phyloP scores from a whole-genome alignment of 352 stramenopile genomes.

The Globisporangium polare region DNA sequence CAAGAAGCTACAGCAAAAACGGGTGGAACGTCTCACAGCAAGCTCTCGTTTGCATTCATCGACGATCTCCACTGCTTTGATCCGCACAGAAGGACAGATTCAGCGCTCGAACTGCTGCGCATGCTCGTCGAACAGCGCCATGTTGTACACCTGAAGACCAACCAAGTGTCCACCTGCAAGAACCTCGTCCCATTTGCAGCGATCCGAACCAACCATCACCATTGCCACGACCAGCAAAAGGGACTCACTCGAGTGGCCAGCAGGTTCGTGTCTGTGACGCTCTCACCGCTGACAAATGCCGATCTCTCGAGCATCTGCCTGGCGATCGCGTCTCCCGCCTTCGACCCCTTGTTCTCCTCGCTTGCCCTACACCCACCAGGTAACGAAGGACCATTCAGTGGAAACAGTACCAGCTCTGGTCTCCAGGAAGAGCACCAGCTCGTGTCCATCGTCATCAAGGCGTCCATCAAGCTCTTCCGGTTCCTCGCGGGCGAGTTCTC shows the following conservation, averaged over 20 bases:
- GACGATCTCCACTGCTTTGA: constrained; percentile 59
- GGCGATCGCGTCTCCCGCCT: constrained; percentile 13
- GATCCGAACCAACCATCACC: constrained; percentile 16
- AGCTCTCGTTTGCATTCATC: constrained; percentile 36
- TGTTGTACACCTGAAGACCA: constrained; percentile 32
- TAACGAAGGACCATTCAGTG: neutral
- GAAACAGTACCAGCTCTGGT: neutral
- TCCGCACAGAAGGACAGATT: constrained; percentile 19
- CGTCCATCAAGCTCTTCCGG: constrained; percentile 50
- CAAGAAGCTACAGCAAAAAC: neutral
- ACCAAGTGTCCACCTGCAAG: constrained; percentile 22
- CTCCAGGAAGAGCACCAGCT: constrained; percentile 36
- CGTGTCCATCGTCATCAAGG: constrained; percentile 39
- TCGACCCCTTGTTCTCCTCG: neutral
- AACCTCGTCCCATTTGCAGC: constrained; percentile 30
- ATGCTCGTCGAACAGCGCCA: constrained; percentile 38
- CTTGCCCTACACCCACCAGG: neutral
- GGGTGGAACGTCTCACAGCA: neutral
- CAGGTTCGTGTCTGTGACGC: constrained; percentile 31
- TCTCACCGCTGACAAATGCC: constrained; percentile 29
- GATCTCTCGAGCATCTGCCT: constrained; percentile 56
- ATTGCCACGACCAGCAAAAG: neutral
- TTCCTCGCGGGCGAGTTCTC: constrained; percentile 23
- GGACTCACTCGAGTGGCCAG: constrained; percentile 25
- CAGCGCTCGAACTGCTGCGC: constrained; percentile 42